Evolutionary conservation across 2,329 filamentous ascomycete genomes (phyloP), one percentile per base, ranked within the genome.

Genomic region (Pezicula carpinea): DNA sequence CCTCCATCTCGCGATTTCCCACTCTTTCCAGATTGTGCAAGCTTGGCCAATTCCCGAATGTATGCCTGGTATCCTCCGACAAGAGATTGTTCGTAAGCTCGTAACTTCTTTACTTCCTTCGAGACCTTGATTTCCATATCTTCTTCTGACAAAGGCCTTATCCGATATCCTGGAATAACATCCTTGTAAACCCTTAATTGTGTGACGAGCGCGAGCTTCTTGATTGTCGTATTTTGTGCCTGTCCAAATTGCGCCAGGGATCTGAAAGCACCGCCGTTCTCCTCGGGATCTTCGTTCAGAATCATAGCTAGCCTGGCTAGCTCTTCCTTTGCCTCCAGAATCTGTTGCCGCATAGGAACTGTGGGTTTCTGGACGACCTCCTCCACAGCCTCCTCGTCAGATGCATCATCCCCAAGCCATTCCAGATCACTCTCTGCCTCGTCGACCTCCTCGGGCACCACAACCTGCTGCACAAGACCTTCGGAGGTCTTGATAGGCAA

Each of bases 151-250:
- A 89, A 72, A 1, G 89, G 87, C 15, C 93, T 84, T 71, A 99
- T 97, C 51, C 93, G 80, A 66, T 99, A 99, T 18, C 93, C 93
- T 0, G 93, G 93, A 49, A 99, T 97, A 39, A 96, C 80, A 67
- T 97, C 93, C 66, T 92, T 96, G 74, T 92, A 99, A 11, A 97
- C 82, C 0, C 91, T 80, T 64, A 93, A 77, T 67, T 96, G 91
- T 18, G 93, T 89, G 40, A 85, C 87, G 53, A 99, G 72, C 6
- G 87, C 84, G 51, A 99, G 76, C 67, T 95, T 96, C 70, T 88
- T 85, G 44, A 99, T 83, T 2, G 85, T 83, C 13, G 79, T 66
- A 52, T 91, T 82, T 13, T 75, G 74, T 6, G 85, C 85, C 46
- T 83, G 75, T 17, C 85, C 84, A 56, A 95, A 80, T 59, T 86